These are phyloP conservation scores for Saccharum hybrid DNA, from an alignment of 202 grass and related monocot species.

Conservation along the genomic window DNA sequence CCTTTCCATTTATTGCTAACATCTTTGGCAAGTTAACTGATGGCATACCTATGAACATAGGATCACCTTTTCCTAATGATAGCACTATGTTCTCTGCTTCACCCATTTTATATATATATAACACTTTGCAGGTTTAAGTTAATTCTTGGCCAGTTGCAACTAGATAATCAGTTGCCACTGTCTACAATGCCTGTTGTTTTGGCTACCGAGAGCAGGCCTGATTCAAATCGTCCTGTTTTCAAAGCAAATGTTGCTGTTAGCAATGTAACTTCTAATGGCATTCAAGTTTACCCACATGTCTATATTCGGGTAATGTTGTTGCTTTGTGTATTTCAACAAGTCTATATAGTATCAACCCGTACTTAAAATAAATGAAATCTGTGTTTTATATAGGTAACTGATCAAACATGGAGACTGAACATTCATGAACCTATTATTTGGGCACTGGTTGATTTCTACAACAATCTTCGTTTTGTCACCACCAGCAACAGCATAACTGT, in stretches of 20 bases:
- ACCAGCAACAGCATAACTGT: slow-evolving; percentile 64
- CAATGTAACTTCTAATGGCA: slow-evolving; percentile 79
- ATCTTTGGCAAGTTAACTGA: slow-evolving; percentile 18
- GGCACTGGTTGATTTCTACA: slow-evolving; percentile 91
- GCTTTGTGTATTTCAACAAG: slow-evolving; percentile 26
- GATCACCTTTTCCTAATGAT: slow-evolving; percentile 23
- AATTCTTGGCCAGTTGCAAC: slow-evolving; percentile 81
- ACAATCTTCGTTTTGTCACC: slow-evolving; percentile 70
- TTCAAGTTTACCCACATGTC: slow-evolving; percentile 89
- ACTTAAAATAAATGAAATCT: slow-evolving; percentile 24
- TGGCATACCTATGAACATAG: slow-evolving; percentile 21
- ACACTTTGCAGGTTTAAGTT: slow-evolving; percentile 85
- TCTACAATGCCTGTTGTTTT: slow-evolving; percentile 94
- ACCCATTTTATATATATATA: slow-evolving; percentile 6
- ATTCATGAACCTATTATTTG: slow-evolving; percentile 99
- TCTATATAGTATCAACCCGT: slow-evolving; percentile 39
- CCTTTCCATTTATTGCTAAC: not conserved
- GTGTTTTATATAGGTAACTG: slow-evolving; percentile 69
- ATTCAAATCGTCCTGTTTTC: slow-evolving; percentile 83
- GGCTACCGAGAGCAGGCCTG: slow-evolving; percentile 73
- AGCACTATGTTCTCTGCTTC: not conserved
- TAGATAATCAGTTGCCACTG: slow-evolving; percentile 97
- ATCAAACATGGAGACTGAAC: slow-evolving; percentile 88
- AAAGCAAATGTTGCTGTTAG: slow-evolving; percentile 90
- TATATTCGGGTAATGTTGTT: slow-evolving; percentile 79